Evolutionary conservation across 108 stramenopile species (phyloP).

Genomic region (Aurantiochytrium sp.): DNA sequence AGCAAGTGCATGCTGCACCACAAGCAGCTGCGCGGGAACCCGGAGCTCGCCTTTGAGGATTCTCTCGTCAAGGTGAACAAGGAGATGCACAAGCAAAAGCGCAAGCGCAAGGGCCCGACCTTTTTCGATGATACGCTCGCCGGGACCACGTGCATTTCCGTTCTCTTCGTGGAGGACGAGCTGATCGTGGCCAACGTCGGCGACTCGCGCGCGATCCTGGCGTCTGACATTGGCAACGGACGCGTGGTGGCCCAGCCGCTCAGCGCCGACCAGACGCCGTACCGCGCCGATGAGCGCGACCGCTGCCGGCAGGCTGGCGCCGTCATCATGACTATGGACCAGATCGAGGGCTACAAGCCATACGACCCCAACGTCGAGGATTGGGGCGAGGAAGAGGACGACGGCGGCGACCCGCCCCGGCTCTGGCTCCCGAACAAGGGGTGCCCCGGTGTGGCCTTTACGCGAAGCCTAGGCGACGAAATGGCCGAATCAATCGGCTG

Average conservation of each 20-base stretch:
- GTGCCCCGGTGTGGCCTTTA: slow-evolving; percentile 88
- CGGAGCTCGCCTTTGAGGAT: background rate
- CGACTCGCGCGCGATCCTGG: slow-evolving; percentile 82
- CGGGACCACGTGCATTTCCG: slow-evolving; percentile 86
- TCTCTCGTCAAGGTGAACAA: slow-evolving; percentile 11
- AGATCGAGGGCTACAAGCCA: slow-evolving; percentile 70
- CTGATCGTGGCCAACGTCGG: slow-evolving; percentile 90
- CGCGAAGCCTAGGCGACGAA: slow-evolving; percentile 81
- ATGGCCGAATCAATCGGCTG: slow-evolving; percentile 83
- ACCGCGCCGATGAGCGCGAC: slow-evolving; percentile 76
- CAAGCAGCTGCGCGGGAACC: background rate
- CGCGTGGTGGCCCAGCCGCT: slow-evolving; percentile 60
- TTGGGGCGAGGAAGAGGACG: slow-evolving; percentile 74
- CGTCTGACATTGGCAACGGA: slow-evolving; percentile 34
- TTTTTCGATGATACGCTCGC: slow-evolving; percentile 88
- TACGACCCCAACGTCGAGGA: slow-evolving; percentile 59
- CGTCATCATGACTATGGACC: slow-evolving; percentile 68
- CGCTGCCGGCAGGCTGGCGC: slow-evolving; percentile 65
- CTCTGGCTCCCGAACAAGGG: slow-evolving; percentile 76
- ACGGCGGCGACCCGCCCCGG: slow-evolving; percentile 85
- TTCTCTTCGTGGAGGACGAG: slow-evolving; percentile 69
- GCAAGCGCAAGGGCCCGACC: slow-evolving; percentile 52
- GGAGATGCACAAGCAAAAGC: slow-evolving; percentile 39
- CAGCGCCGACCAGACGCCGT: slow-evolving; percentile 79
- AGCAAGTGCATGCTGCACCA: background rate